A percentile compares a stretch with the other conserved stretches of the same genome.
Conservation (phyloP, 2,329 filamentous ascomycete species). For the Stagonosporopsis cucurbitacearum region DNA sequence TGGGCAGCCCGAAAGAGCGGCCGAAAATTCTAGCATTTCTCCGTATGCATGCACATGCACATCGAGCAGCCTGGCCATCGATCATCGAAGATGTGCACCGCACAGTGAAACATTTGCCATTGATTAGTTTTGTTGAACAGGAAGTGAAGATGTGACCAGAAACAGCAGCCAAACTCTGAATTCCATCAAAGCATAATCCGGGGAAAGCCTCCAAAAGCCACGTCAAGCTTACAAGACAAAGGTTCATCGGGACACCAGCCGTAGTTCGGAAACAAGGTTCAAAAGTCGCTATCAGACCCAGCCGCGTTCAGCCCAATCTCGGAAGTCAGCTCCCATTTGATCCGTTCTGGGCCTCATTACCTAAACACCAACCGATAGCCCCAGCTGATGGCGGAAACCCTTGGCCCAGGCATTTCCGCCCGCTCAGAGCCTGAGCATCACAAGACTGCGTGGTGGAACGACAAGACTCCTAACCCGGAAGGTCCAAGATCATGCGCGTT, state of each 20-base stretch:
- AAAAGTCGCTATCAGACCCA: background rate
- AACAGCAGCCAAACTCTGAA: background rate
- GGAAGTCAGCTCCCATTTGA: slow-evolving; percentile 1
- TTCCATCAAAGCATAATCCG: background rate
- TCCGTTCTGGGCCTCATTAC: slow-evolving; percentile 11
- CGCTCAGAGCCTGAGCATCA: slow-evolving; percentile 6
- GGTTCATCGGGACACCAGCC: slow-evolving; percentile 1
- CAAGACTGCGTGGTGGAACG: slow-evolving; percentile 12
- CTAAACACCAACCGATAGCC: slow-evolving; percentile 10
- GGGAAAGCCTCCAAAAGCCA: background rate
- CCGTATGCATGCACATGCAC: background rate
- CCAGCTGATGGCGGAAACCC: slow-evolving; percentile 25
- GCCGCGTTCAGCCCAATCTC: slow-evolving; percentile 4
- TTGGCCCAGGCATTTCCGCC: slow-evolving; percentile 34
- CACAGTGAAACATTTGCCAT: background rate
- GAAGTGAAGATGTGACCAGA: background rate
- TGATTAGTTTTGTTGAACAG: too few species aligned
- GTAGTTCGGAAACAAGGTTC: slow-evolving; percentile 13
- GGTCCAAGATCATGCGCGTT: slow-evolving; percentile 6
- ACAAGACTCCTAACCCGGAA: slow-evolving; percentile 8
- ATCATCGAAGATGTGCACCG: background rate
- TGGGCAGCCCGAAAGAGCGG: slow-evolving; percentile 25
- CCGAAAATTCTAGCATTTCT: slow-evolving; percentile 21
- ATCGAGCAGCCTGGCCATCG: background rate
- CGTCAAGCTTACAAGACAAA: background rate